Conservation (phyloP, 257 asterid genomes). For the Fraxinus pennsylvanica region DNA sequence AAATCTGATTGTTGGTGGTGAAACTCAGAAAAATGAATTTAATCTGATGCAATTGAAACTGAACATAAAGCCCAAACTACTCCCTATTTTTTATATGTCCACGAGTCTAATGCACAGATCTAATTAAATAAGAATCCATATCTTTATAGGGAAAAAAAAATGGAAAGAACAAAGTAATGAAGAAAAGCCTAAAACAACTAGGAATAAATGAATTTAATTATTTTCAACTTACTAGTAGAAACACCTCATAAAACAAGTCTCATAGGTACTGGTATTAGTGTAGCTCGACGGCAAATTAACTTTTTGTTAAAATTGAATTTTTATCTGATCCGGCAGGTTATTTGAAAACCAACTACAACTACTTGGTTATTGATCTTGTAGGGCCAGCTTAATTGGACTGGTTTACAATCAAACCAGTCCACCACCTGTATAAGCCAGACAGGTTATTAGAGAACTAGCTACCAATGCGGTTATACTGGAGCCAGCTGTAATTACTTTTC, state of each 20-base stretch:
- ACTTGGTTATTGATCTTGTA: neutral
- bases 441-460: too few species aligned
- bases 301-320: neutral
- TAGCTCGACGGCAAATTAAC: neutral
- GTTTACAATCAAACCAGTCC: too few species aligned
- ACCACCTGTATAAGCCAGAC: too few species aligned
- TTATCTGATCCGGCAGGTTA: neutral
- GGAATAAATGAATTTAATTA: neutral
- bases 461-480: neutral
- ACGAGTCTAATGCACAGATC: neutral
- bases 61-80: neutral
- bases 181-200: neutral
- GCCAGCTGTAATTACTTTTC: neutral
- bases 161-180: neutral
- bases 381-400: neutral
- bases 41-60: conserved; percentile 1
- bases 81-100: neutral
- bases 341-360: neutral
- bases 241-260: neutral
- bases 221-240: neutral
- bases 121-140: neutral
- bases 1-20: neutral
- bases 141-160: neutral
- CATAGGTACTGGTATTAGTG: neutral
- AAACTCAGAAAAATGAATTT: neutral